These are phyloP conservation scores for Fusarium goolgardi DNA, from an alignment of 2,329 filamentous ascomycete species.

Conservation along the genomic window DNA sequence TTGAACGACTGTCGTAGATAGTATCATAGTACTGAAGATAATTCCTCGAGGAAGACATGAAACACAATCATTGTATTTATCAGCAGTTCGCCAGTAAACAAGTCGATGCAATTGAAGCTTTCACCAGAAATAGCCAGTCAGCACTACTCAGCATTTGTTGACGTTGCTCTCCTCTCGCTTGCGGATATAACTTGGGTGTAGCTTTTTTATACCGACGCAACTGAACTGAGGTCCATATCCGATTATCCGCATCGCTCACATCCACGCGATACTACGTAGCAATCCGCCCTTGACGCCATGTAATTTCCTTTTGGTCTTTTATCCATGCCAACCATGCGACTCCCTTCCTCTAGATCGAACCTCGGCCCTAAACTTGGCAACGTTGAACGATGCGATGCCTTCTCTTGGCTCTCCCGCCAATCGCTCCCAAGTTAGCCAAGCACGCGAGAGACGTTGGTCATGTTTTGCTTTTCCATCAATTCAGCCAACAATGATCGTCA, in stretches of 20 bases:
- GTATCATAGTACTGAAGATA: not conserved
- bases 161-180: not conserved
- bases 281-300: constrained; percentile 11
- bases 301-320: constrained; percentile 7
- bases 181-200: not conserved
- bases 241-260: not conserved
- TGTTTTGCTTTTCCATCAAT: constrained; percentile 9
- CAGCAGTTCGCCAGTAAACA: not conserved
- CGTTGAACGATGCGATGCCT: not conserved
- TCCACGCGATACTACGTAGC: not conserved
- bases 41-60: not conserved
- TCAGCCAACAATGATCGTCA: constrained; percentile 24
- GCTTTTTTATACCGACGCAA: not conserved
- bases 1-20: not conserved
- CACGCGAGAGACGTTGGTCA: not conserved
- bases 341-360: not conserved
- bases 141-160: not conserved
- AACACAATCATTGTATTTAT: not conserved
- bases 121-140: not conserved
- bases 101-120: not conserved
- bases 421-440: constrained; percentile 9
- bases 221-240: not conserved
- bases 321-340: constrained; percentile 31
- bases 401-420: constrained; percentile 16
- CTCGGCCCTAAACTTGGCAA: constrained; percentile 23